Conservation (phyloP, 1,284 basidiomycete genomes). For the Cryptococcus sp. region DNA sequence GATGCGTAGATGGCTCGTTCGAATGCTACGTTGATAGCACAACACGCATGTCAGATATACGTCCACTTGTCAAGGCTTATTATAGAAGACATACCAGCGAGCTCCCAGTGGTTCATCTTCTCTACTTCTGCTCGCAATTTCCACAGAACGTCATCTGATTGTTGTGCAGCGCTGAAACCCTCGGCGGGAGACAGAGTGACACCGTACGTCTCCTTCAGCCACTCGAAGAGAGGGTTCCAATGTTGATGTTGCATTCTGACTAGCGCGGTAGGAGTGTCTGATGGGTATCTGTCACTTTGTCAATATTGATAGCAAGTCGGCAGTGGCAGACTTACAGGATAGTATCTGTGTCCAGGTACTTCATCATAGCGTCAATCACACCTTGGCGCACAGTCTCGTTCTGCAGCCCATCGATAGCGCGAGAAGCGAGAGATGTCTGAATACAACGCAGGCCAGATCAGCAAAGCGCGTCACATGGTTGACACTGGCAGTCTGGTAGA, state of each 20-base stretch:
- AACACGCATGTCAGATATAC: background rate
- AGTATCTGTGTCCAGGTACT: slow-evolving; percentile 94
- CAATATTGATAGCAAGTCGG: background rate
- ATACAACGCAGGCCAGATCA: slow-evolving; percentile 2
- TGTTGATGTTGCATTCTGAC: slow-evolving; percentile 79
- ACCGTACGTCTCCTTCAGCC: slow-evolving; percentile 69
- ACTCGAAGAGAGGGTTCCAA: slow-evolving; percentile 86
- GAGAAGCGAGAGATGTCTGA: slow-evolving; percentile 82
- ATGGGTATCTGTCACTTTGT: slow-evolving; percentile 67
- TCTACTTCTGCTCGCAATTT: slow-evolving; percentile 64
- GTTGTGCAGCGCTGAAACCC: slow-evolving; percentile 68
- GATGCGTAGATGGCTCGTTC: slow-evolving; percentile 87
- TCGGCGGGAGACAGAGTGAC: slow-evolving; percentile 68
- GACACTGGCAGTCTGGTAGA: slow-evolving; percentile 12
- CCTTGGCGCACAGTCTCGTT: slow-evolving; percentile 63
- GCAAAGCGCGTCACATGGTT: background rate
- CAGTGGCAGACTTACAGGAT: slow-evolving; percentile 68
- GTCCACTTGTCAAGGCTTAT: background rate
- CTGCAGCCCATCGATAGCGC: slow-evolving; percentile 80
- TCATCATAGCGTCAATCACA: slow-evolving; percentile 71
- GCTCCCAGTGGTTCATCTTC: slow-evolving; percentile 74
- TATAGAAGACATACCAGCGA: slow-evolving; percentile 70
- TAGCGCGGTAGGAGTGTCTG: slow-evolving; percentile 72
- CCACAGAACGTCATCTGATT: slow-evolving; percentile 66
- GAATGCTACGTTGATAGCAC: slow-evolving; percentile 64